Conservation (phyloP, 495 filamentous ascomycete genomes). For the Hyaloscypha variabilis region DNA sequence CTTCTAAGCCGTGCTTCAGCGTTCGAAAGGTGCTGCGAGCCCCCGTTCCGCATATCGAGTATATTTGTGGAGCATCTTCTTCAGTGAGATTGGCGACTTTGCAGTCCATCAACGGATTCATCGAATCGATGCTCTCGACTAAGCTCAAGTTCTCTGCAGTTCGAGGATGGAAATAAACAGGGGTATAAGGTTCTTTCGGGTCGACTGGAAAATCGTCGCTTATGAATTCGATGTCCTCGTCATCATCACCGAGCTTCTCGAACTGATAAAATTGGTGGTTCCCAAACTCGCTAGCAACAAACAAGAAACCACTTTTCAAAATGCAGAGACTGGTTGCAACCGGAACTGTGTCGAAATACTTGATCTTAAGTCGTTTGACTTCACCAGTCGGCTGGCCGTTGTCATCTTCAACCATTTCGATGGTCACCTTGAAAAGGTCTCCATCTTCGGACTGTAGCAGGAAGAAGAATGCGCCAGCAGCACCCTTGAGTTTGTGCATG, state of each 20-base stretch:
- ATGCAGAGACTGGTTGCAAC: constrained; percentile 85
- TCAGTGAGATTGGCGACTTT: constrained; percentile 85
- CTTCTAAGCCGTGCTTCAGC: constrained; percentile 88
- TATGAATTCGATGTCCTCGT: constrained; percentile 81
- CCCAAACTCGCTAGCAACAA: constrained; percentile 88
- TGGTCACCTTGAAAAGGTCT: constrained; percentile 93
- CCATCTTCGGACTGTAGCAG: constrained; percentile 94
- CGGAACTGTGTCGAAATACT: constrained; percentile 97
- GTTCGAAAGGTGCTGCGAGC: constrained; percentile 88
- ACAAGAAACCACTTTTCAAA: constrained; percentile 93
- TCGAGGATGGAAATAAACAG: constrained; percentile 83
- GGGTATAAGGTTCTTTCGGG: constrained; percentile 63
- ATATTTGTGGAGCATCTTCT: constrained; percentile 96
- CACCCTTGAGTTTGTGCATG: constrained; percentile 95
- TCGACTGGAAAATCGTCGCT: constrained; percentile 84
- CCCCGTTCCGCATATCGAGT: constrained; percentile 85
- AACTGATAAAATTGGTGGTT: constrained; percentile 97
- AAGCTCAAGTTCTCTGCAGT: constrained; percentile 79
- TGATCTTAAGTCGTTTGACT: constrained; percentile 84
- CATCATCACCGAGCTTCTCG: constrained; percentile 95
- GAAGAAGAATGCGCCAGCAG: constrained; percentile 86
- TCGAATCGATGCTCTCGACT: constrained; percentile 81
- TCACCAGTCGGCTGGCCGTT: constrained; percentile 76
- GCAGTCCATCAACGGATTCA: constrained; percentile 90
- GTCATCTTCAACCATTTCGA: constrained; percentile 87